Base-by-base conservation (phyloP, 495 filamentous ascomycete species). In the Cudoniella acicularis region DNA sequence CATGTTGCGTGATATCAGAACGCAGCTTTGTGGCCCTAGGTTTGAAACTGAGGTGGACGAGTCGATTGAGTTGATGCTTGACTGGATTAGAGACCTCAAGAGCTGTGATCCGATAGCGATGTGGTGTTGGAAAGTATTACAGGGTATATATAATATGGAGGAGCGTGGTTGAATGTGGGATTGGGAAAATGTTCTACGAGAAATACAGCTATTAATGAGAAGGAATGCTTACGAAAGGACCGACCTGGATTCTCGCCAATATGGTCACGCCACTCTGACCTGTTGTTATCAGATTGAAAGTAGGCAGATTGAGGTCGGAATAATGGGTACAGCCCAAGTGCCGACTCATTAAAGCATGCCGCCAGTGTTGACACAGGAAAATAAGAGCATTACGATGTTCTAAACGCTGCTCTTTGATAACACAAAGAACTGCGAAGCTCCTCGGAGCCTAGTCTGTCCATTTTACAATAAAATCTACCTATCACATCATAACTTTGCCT, bases 21-120 rank as follows among this genome's bases (percentile, higher is more conserved):
- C 58, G 10, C 70, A 71, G 13, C 57, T 74, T 53, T 78, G 73
- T 60, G 77, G 74, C 40, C 68, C 70, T 36, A 68, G 68, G 20
- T 83, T 76, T 57, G 74, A 78, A 46, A 63, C 74, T 21, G 79
- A 82, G 40, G 70, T 76, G 20, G 62, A 75, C 22, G 67, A 77
- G 57, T 80, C 76, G n/a, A 70, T 75, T 10, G 61, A 66, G 20
- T 47, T 81, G 46, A 80, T 80, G 65, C 64, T 82, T 25, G 76
- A 83, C 51, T 84, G 81, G 80, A 67, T 84, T 49, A 60, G 73
- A 57, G 81, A 84, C 58, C 52, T 83, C 52, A 79, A 75, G 59
- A 67, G 64, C 41, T 67, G 74, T 10, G 81, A 83, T 64, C 64
- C 66, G 0, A 73, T 77, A 11, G 75, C 76, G 3, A 67, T 67